Conservation (phyloP, 805 yeast species). For the Metschnikowia shivogae region DNA sequence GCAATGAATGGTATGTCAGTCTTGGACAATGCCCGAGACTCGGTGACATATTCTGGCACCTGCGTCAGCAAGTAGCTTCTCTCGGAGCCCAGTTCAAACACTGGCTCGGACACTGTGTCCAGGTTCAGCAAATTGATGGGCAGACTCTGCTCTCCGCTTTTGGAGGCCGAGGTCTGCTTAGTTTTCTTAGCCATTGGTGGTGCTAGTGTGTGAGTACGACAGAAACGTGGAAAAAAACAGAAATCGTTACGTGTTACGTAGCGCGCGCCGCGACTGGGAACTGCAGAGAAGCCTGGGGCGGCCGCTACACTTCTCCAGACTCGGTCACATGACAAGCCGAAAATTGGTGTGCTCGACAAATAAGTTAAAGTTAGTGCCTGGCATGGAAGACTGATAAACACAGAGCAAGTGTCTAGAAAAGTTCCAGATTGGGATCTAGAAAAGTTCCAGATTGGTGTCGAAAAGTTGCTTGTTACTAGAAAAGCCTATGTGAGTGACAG, state of each 20-base stretch:
- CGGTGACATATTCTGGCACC: slow-evolving; percentile 37
- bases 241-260: not conserved
- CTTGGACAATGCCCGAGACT: slow-evolving; percentile 18
- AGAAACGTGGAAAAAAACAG: not conserved
- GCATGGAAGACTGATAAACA: too few relatives aligned
- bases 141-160: not conserved
- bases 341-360: too few relatives aligned
- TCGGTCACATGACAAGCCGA: too few relatives aligned
- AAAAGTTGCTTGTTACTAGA: too few relatives aligned
- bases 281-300: not conserved
- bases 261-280: slow-evolving; percentile 3
- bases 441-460: too few relatives aligned
- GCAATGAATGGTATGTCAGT: slow-evolving; percentile 28
- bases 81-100: slow-evolving; percentile 42
- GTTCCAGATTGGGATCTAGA: too few relatives aligned
- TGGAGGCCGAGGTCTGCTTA: slow-evolving; percentile 9
- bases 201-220: slow-evolving; percentile 1
- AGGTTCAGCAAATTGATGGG: slow-evolving; percentile 21
- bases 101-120: slow-evolving; percentile 39
- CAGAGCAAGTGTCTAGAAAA: too few relatives aligned
- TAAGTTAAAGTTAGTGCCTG: too few relatives aligned
- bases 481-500: too few relatives aligned
- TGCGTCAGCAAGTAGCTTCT: slow-evolving; percentile 55
- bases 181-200: slow-evolving; percentile 17
- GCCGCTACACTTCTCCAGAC: too few relatives aligned